Evolutionary conservation across 1,139 yeast species (phyloP).

Genomic region (Eremothecium sinecaudum): DNA sequence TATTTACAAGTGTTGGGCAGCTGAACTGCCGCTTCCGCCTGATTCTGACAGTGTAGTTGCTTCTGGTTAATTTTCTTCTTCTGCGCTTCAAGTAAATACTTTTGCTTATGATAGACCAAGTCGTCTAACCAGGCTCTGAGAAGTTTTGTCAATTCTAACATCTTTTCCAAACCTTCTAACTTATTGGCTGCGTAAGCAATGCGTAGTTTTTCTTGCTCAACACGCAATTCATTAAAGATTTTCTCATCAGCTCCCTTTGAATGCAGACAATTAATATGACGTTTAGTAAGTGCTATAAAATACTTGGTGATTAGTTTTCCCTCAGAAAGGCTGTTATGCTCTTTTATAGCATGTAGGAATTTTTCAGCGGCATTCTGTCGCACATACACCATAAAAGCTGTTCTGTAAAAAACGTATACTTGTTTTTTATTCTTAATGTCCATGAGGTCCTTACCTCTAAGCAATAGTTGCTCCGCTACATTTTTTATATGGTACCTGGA

Average conservation of each 20-base stretch:
- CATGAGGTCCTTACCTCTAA: constrained; percentile 9
- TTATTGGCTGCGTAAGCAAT: constrained; percentile 12
- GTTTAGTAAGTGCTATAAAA: constrained; percentile 9
- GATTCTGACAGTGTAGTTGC: neutral
- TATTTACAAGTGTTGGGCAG: too few species aligned
- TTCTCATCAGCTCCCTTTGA: constrained; percentile 9
- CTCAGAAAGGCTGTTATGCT: constrained; percentile 20
- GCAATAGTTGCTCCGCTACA: constrained; percentile 10
- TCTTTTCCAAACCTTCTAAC: constrained; percentile 16
- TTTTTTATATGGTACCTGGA: constrained; percentile 11
- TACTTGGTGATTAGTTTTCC: constrained; percentile 3
- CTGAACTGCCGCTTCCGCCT: too few species aligned
- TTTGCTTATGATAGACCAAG: neutral
- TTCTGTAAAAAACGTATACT: constrained; percentile 20
- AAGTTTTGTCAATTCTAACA: constrained; percentile 11
- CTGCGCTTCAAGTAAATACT: neutral
- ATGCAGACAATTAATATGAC: constrained; percentile 12
- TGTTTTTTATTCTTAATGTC: constrained; percentile 12
- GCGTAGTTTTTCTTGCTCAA: constrained; percentile 11
- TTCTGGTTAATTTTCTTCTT: neutral
- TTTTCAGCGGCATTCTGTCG: constrained; percentile 12
- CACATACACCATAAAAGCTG: constrained; percentile 16
- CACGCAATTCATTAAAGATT: constrained; percentile 6
- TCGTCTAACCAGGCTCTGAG: constrained; percentile 13
- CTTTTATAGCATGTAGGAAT: constrained; percentile 13